A percentile compares a stretch with the other conserved stretches of the same genome.
Conservation (phyloP, 352 stramenopile species). For the Globisporangium ultimum region DNA sequence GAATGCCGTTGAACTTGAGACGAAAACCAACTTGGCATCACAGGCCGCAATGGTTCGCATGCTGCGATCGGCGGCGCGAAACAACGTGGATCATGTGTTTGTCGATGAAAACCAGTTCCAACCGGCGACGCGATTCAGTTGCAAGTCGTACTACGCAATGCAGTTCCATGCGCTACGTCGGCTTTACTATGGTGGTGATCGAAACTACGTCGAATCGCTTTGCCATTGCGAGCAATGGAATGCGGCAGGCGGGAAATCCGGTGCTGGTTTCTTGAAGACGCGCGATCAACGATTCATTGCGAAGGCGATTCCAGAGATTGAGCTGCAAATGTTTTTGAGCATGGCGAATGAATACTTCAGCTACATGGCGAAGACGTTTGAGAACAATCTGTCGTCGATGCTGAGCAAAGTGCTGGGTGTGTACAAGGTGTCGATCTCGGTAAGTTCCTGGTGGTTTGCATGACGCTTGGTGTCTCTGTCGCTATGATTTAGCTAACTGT, state of each 20-base stretch:
- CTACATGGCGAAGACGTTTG: constrained; percentile 87
- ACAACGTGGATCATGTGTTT: constrained; percentile 85
- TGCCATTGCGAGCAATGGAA: constrained; percentile 87
- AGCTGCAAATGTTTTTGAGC: constrained; percentile 88
- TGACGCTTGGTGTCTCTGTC: not conserved
- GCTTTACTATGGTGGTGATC: constrained; percentile 80
- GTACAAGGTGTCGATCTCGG: constrained; percentile 82
- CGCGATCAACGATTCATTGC: constrained; percentile 85
- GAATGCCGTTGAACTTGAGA: constrained; percentile 27
- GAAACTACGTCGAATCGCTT: constrained; percentile 86
- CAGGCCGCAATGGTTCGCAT: constrained; percentile 53
- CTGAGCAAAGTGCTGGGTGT: constrained; percentile 85
- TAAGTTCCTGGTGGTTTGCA: constrained; percentile 11
- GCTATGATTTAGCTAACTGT: not conserved
- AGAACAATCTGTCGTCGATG: constrained; percentile 85
- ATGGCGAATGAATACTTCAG: constrained; percentile 89
- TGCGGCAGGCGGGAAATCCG: constrained; percentile 80
- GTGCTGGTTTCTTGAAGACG: constrained; percentile 83
- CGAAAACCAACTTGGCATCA: constrained; percentile 13
- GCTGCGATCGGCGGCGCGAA: constrained; percentile 59
- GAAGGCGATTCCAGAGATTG: constrained; percentile 84
- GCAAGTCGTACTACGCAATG: constrained; percentile 89
- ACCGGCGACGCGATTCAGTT: constrained; percentile 73
- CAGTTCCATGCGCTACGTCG: constrained; percentile 84
- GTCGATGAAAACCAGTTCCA: constrained; percentile 87